Evolutionary conservation across 129 eudicot genomes (phyloP).

Genomic region (Scalesia atractyloides): DNA sequence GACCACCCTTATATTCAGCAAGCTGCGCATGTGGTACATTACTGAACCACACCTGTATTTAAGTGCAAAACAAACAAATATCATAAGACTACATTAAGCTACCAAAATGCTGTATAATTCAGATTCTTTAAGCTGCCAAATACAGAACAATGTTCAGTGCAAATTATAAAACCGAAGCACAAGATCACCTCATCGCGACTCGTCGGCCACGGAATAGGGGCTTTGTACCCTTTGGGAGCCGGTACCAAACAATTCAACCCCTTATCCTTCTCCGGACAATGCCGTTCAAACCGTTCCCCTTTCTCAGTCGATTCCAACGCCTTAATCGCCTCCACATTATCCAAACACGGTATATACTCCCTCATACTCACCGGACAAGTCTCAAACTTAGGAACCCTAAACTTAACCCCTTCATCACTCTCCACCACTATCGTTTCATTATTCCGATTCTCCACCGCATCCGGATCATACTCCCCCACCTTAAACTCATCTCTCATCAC

Average conservation of each 20-base stretch:
- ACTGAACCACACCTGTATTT: constrained; percentile 84
- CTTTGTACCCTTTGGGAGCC: constrained; percentile 71
- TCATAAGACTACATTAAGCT: neutral
- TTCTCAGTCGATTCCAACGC: constrained; percentile 63
- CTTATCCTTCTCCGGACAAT: constrained; percentile 71
- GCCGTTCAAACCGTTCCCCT: constrained; percentile 90
- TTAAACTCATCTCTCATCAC: constrained; percentile 77
- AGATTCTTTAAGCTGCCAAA: constrained; percentile 11
- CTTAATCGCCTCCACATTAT: constrained; percentile 69
- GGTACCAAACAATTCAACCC: constrained; percentile 84
- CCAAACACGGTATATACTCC: constrained; percentile 96
- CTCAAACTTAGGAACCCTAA: constrained; percentile 62
- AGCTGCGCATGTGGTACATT: constrained; percentile 96
- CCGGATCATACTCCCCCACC: constrained; percentile 76
- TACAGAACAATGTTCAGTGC: neutral
- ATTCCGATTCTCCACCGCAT: constrained; percentile 59
- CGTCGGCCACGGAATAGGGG: constrained; percentile 82
- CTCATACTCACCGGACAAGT: constrained; percentile 68
- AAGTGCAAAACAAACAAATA: neutral
- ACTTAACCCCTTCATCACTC: constrained; percentile 29
- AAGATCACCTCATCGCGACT: constrained; percentile 85
- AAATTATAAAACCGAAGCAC: neutral
- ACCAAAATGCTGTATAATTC: neutral
- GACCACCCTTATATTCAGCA: constrained; percentile 97
- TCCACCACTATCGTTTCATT: constrained; percentile 44